phyloP scores from a whole-genome alignment of 2,329 filamentous ascomycete species.

The Aspergillus ruber region DNA sequence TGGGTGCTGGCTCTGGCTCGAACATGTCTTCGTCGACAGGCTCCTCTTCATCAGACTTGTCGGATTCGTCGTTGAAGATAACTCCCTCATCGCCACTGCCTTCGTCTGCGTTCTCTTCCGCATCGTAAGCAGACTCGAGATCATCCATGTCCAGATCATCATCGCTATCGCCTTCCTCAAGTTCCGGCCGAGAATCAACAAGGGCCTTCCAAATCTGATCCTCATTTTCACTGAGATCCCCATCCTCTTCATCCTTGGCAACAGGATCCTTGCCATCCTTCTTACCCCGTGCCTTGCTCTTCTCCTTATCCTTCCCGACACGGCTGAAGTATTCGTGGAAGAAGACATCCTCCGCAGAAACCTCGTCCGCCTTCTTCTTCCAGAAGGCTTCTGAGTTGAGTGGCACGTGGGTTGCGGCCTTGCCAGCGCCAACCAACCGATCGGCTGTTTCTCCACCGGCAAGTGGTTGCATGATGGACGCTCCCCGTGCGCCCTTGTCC shows the following conservation, averaged over 20 bases:
- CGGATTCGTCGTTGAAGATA: conserved; percentile 44
- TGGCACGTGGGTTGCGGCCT: conserved; percentile 55
- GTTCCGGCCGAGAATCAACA: conserved; percentile 1
- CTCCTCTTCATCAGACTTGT: conserved; percentile 39
- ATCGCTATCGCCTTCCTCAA: conserved; percentile 39
- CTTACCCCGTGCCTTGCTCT: conserved; percentile 52
- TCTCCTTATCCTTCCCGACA: conserved; percentile 58
- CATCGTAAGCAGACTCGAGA: conserved; percentile 47
- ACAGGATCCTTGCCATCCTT: conserved; percentile 45
- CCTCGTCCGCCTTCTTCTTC: conserved; percentile 80
- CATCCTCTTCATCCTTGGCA: conserved; percentile 38
- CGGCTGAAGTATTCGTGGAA: conserved; percentile 95
- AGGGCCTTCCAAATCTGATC: conserved; percentile 90
- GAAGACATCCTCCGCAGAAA: conserved; percentile 89
- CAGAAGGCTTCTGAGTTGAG: conserved; percentile 89
- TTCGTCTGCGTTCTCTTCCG: conserved; percentile 41
- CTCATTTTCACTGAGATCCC: conserved; percentile 55
- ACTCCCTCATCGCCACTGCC: conserved; percentile 38
- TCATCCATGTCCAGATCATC: conserved; percentile 54
- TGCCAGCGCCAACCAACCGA: conserved; percentile 54
- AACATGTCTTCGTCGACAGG: conserved; percentile 26
- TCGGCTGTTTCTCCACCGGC: conserved; percentile 55
- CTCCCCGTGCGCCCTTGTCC: conserved; percentile 59
- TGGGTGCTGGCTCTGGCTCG: conserved; percentile 18
- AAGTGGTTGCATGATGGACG: conserved; percentile 95